Evolutionary conservation across 2,329 filamentous ascomycete species (phyloP).

Genomic region (Pseudogymnoascus sp.): DNA sequence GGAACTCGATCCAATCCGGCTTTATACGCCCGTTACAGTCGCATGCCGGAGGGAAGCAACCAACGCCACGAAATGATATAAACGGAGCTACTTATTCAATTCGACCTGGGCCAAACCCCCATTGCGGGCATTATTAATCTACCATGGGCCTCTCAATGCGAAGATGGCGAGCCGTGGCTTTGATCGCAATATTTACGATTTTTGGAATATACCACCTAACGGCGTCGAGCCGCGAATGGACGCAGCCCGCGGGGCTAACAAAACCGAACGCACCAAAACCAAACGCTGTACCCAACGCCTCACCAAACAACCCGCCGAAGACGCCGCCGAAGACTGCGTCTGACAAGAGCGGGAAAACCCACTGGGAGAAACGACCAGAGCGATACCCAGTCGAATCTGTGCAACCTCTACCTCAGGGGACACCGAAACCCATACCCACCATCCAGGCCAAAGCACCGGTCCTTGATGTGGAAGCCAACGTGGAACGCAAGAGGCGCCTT

Average conservation of each 20-base stretch:
- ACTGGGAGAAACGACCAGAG: slow-evolving; percentile 69
- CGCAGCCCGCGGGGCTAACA: background rate
- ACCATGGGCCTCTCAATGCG: background rate
- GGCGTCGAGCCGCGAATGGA: background rate
- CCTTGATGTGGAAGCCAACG: slow-evolving; percentile 52
- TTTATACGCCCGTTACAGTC: background rate
- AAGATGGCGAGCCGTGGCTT: slow-evolving; percentile 3
- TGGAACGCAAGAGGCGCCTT: slow-evolving; percentile 56
- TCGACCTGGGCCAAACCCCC: background rate
- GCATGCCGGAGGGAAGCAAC: background rate
- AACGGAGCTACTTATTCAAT: background rate
- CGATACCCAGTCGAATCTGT: slow-evolving; percentile 75
- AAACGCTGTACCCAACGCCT: background rate
- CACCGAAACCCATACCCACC: slow-evolving; percentile 61
- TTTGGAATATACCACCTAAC: background rate
- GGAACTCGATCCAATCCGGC: background rate
- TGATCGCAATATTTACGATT: background rate
- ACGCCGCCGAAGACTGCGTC: slow-evolving; percentile 17
- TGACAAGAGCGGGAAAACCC: slow-evolving; percentile 30
- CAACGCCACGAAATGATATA: slow-evolving; percentile 1
- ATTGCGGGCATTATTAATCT: background rate
- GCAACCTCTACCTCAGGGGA: slow-evolving; percentile 65
- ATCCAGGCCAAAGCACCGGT: slow-evolving; percentile 65
- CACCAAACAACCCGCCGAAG: background rate
- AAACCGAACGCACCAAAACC: background rate